Percentiles rank a stretch among this genome's conserved stretches.
phyloP scores from a whole-genome alignment of 2,329 filamentous ascomycete genomes.

The Corynespora cassiicola region DNA sequence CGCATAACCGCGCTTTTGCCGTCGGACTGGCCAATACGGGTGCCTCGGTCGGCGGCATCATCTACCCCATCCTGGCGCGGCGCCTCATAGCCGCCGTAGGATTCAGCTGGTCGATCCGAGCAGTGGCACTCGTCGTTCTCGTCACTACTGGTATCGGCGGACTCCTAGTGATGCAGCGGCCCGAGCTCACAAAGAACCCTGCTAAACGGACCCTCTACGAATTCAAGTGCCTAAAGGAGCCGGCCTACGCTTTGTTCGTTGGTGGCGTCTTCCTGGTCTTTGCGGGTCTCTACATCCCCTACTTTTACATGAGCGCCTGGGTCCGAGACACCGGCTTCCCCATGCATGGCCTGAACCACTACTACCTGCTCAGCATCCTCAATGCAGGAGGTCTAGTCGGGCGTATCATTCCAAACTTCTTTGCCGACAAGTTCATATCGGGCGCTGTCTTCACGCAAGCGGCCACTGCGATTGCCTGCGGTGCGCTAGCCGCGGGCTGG shows the following conservation, averaged over 20 bases:
- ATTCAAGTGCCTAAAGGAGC: conserved; percentile 14
- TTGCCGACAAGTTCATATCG: conserved; percentile 58
- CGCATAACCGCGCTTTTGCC: conserved; percentile 62
- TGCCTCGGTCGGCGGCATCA: conserved; percentile 51
- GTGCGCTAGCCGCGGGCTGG: conserved; percentile 50
- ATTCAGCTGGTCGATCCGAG: conserved; percentile 67
- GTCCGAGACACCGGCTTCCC: conserved; percentile 13
- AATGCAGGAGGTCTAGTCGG: conserved; percentile 30
- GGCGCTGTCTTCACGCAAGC: conserved; percentile 57
- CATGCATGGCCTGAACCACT: conserved; percentile 7
- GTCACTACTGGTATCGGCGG: conserved; percentile 56
- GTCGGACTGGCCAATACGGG: conserved; percentile 54
- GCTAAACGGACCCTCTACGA: conserved; percentile 17
- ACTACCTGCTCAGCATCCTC: conserved; percentile 19
- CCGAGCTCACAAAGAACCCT: conserved; percentile 15
- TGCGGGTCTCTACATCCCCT: conserved; percentile 18
- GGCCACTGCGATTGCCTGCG: conserved; percentile 54
- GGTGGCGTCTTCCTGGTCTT: conserved; percentile 23
- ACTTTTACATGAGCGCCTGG: conserved; percentile 22
- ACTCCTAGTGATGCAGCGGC: conserved; percentile 13
- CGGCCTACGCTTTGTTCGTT: conserved; percentile 16
- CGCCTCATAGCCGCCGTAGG: conserved; percentile 62
- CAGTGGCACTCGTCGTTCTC: conserved; percentile 63
- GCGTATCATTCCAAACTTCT: conserved; percentile 57
- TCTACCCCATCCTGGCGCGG: conserved; percentile 59